Conservation (phyloP, 129 eudicot species). For the Tanacetum coccineum region DNA sequence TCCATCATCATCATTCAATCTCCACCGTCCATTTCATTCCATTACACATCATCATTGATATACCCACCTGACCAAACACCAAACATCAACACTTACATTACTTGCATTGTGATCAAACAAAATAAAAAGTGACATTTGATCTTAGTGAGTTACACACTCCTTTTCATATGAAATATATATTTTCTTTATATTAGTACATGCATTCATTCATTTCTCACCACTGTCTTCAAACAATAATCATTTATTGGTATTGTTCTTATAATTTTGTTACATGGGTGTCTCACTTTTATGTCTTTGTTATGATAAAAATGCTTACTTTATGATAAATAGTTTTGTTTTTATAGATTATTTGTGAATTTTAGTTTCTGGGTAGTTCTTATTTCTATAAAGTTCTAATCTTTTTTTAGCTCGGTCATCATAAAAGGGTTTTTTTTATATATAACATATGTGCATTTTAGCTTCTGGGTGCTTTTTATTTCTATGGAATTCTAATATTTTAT, state of each 20-base stretch:
- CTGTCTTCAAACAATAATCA: neutral
- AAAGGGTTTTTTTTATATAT: too few relatives aligned
- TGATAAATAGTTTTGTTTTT: neutral
- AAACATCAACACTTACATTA: constrained; percentile 4
- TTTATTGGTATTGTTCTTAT: neutral
- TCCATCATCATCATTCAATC: constrained; percentile 27
- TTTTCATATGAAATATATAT: constrained; percentile 13
- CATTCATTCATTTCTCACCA: constrained; percentile 16
- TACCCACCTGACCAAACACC: constrained; percentile 19
- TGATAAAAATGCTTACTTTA: too few relatives aligned
- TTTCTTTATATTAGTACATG: constrained; percentile 15
- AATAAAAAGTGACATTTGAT: constrained; percentile 24
- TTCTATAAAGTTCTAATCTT: neutral
- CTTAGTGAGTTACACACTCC: constrained; percentile 25
- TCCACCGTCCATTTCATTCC: constrained; percentile 25
- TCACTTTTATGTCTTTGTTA: too few relatives aligned
- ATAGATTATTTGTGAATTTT: constrained; percentile 10
- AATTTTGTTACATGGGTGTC: too few relatives aligned
- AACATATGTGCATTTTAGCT: neutral
- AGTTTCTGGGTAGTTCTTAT: constrained; percentile 12
- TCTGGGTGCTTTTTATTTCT: constrained; percentile 5
- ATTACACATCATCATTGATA: constrained; percentile 8
- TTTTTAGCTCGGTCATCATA: neutral
- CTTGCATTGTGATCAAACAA: constrained; percentile 9
- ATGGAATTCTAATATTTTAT: neutral